A percentile compares a stretch with the other conserved stretches of the same genome.
Conservation (phyloP, 179 eudicot genomes). For the Camellia oleifera region DNA sequence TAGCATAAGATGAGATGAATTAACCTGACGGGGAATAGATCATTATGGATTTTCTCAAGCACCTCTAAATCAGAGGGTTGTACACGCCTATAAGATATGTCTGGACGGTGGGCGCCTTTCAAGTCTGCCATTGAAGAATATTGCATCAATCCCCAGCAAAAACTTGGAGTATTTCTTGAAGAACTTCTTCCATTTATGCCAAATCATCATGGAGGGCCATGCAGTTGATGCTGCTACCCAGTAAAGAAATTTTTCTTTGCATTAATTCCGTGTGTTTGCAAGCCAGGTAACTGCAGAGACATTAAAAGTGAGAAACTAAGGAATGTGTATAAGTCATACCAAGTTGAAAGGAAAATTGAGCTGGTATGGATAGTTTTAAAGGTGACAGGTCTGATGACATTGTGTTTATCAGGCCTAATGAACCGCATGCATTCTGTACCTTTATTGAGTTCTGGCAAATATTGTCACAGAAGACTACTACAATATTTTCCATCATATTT, state of each 20-base stretch:
- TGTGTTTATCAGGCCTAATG: background rate
- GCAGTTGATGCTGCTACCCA: constrained; percentile 24
- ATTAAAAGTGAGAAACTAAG: background rate
- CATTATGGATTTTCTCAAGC: constrained; percentile 66
- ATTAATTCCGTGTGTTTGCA: background rate
- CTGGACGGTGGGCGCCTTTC: constrained; percentile 52
- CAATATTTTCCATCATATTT: background rate
- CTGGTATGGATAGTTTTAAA: background rate
- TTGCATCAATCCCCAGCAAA: constrained; percentile 49
- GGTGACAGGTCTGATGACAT: background rate
- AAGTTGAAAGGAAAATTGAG: background rate
- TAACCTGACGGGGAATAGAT: constrained; percentile 92
- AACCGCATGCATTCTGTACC: background rate
- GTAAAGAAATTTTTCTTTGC: constrained; percentile 9
- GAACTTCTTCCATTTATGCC: constrained; percentile 56
- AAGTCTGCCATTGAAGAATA: constrained; percentile 59
- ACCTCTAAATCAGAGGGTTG: constrained; percentile 66
- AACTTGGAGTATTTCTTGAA: constrained; percentile 27
- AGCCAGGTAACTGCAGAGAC: background rate
- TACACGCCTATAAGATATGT: constrained; percentile 72
- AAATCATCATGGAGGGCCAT: constrained; percentile 36
- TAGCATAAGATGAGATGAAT: constrained; percentile 8
- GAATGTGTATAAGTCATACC: background rate
- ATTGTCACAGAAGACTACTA: background rate
- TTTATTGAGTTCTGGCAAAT: background rate